Base-by-base conservation (phyloP, 169 alveolate species). In the Eimeria nieschulzi region DNA sequence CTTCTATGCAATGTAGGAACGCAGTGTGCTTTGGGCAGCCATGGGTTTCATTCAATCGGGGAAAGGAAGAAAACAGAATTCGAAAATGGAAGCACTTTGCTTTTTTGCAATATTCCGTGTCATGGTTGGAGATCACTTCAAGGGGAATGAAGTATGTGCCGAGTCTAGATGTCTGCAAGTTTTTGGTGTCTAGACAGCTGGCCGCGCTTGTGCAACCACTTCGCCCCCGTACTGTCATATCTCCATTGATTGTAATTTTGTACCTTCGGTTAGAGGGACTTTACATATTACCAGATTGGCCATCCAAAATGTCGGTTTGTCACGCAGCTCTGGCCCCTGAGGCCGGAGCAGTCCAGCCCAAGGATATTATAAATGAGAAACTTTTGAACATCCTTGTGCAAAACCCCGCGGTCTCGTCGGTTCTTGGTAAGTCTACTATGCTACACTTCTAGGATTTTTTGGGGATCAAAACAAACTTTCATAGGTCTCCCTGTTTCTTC, bases 281-380 rank as follows among this genome's bases (percentile, higher is more conserved):
- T 55, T 79, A 23, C 51, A 79, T 56, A 56, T 71, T 79, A 55
- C 87, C 72, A 12, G 56, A 0, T 56, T 51, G 84, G 54, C 25
- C 64, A 75, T 17, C 19, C 12, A 75, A 75, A 17, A 75, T 75
- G 84, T 75, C 84, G 87, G 72, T 72, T 56, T 79, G 73, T 79
- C 73, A 79, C 23, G 87, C 73, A 53, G 87, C 72, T 53, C 54
- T 79, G 87, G 87, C 87, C 73, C 87, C 87, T 56, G 87, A 79
- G 87, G 87, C 87, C 56, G 87, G 87, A 71, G 87, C 54, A 61
- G 23, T 79, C 87, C 66, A 7, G 55, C 87, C 72, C 72, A 79
- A 54, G 59, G 56, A 23, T 72, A 79, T 55, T 70, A 79, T 79
- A 70, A 54, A 55, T 39, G 87, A 79, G 39, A 55, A 56, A 39